Base-by-base conservation (phyloP, 2,329 filamentous ascomycete genomes). In the Tolypocladium cylindrosporum region DNA sequence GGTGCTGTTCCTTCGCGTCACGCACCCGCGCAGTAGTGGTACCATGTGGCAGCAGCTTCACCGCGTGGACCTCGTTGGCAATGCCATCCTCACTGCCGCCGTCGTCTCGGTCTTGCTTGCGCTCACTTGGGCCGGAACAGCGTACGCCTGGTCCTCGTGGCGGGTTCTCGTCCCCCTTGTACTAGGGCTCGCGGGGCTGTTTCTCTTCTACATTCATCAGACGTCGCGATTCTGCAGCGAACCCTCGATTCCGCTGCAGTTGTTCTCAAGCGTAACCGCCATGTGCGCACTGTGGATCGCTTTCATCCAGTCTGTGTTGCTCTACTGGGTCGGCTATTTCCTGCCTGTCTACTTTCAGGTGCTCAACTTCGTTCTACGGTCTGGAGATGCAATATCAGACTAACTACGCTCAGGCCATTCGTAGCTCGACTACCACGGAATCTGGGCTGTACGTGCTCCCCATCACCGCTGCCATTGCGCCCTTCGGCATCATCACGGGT, bases 311-410 rank as follows among this genome's bases (percentile, higher is more conserved):
- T 67, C 67, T n/a, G 62, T 65, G 3, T 54, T 71, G 7, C n/a
- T 53, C 31, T 31, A 55, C 19, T 39, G 21, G 21, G 41, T 41
- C 7, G 41, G 45, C 21, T 75, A 72, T 63, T 78, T 78, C 59
- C 61, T 78, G 0, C 75, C 77, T 0, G 64, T 80, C 10, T 80
- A 79, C 64, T 79, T 79, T 61, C 77, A 80, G 57, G 70, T 37
- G 36, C 36, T 10, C 10, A 37, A 11, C 8, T 37, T 13, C 36
- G 36, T 37, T 3, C 36, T 37, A 13, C 10, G 36, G 36, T 37
- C 13, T 37, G 36, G 36, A 37, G 36, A 13, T 5, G 11, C 36
- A 37, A 10, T 13, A 37, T 37, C 36, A 4, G 36, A 37, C 36
- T 37, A 37, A 37, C 36, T 37, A 4, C 36, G 2, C 11, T 8